Base-by-base conservation (phyloP, 805 yeast genomes). In the Wickerhamomyces bovis region DNA sequence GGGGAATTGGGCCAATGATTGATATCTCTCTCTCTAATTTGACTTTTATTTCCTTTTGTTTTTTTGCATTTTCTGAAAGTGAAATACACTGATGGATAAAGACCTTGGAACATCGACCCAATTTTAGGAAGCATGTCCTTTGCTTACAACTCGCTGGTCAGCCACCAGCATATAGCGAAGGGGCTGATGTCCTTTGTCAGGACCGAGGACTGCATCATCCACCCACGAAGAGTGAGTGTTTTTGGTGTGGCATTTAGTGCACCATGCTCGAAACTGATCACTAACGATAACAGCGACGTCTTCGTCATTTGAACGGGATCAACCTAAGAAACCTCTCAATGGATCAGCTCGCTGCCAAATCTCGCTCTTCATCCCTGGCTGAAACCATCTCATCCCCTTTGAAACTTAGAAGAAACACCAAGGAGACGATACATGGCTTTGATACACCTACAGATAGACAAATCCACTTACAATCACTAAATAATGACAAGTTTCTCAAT, bases 401-500 rank as follows among this genome's bases (percentile, higher is more conserved):
- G 11, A 41, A 33, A 18, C 46, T 45, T 41, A 49, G 54, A 41
- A 44, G 57, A 22, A 46, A 48, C 40, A 48, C 49, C 1, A 48
- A 46, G 39, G 55, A 51, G 23, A 45, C 45, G 26, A 31, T 49
- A 33, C 19, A 16, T 22, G 53, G 53, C 6, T 42, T 49, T 5
- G 44, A 53, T 20, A 46, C 55, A 2, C 53, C 57, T 1, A 21
- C 43, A n/a, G 53, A 47, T 1, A 31, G 53, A 43, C 73, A 68
- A 39, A 30, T 52, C 8, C 49, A 55, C 33, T 47, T 62, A 11
- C 72, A 65, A 43, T 43, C 54, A 1, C 38, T 65, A 18, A 67
- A 65, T 50, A 40, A 49, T 6, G 43, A 48, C 10, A 54, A 55
- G 11, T 62, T 70, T 40, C 51, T 61, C 8, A 66, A 68, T 39